Conservation (phyloP, 805 yeast species). For the Cyberlindnera mississippiensis region DNA sequence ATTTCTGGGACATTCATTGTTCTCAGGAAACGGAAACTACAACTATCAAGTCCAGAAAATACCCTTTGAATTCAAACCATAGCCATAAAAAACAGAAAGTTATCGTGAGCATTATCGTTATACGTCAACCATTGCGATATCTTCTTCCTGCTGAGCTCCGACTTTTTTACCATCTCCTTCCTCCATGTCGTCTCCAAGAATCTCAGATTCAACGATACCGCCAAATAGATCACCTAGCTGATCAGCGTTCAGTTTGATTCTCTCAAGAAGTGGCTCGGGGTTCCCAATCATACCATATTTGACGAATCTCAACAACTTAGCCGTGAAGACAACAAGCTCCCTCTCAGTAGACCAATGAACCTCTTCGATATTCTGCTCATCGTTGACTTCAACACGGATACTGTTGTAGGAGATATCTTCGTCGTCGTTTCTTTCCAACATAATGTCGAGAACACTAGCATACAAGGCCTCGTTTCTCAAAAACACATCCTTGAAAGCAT, state of each 20-base stretch:
- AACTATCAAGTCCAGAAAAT: too few species aligned
- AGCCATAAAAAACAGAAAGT: too few species aligned
- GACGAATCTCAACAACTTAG: slow-evolving; percentile 36
- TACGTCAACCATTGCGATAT: too few species aligned
- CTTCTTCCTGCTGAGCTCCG: too few species aligned
- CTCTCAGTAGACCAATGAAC: slow-evolving; percentile 37
- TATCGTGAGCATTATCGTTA: too few species aligned
- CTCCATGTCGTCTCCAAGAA: neutral
- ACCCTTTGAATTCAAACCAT: too few species aligned
- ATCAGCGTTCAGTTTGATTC: slow-evolving; percentile 37
- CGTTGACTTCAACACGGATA: slow-evolving; percentile 9
- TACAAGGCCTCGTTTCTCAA: slow-evolving; percentile 45
- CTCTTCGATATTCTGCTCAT: slow-evolving; percentile 5
- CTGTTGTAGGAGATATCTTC: slow-evolving; percentile 43
- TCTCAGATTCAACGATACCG: slow-evolving; percentile 5
- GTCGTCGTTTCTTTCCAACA: slow-evolving; percentile 47
- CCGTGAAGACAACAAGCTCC: slow-evolving; percentile 37
- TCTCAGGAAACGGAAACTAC: too few species aligned
- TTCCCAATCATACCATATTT: slow-evolving; percentile 32
- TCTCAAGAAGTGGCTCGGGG: slow-evolving; percentile 16
- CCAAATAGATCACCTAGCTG: slow-evolving; percentile 32
- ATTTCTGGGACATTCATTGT: too few species aligned
- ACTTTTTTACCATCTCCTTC: too few species aligned
- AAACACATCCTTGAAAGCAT: slow-evolving; percentile 38
- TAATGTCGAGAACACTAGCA: slow-evolving; percentile 33